Evolutionary conservation across 1,139 yeast species (phyloP), one percentile per base, ranked within the genome.

Genomic region (Suhomyces chickasaworum): DNA sequence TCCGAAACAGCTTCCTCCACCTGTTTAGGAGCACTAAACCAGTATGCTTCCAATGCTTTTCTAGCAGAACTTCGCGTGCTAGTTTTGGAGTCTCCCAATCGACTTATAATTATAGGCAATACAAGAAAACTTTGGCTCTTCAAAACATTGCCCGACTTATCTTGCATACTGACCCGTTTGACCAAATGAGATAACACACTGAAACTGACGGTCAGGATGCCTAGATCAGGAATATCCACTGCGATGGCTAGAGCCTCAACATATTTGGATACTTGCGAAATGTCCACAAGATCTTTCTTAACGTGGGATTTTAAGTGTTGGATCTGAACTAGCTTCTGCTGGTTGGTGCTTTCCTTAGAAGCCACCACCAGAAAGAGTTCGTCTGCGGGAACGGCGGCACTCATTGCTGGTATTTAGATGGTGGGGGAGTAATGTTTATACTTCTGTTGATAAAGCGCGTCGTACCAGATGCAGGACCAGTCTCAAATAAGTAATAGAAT

Each of bases 141-240:
- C 38, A 90, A 70, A 1, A 77, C 69, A 12, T 52, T 42, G 1
- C 75, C 72, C 1, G 82, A 74, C 25, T 53, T 53, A 53, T 86
- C 84, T 66, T 89, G 97, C 64, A 84, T 81, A 43, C 87, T 81
- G 2, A 88, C 82, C 16, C 97, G 73, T 56, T 87, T 88, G 23
- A 88, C 80, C 40, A 89, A 67, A 59, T 89, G 93, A 49, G 91
- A 86, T 9, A 87, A 64, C 9, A 89, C 78, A 12, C 89, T 81
- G 60, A 88, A 87, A 1, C 86, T 77, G 33, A 72, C 57, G 0
- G 74, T 58, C 50, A 72, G 71, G 20, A 83, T 69, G n/a, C 73
- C 67, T 22, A 65, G 50, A 39, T 75, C 77, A 3, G 64, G 58
- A 1, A 74, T 65, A 46, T 73, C 71, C 36, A 73, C 69, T 1